A percentile compares a stretch with the other conserved stretches of the same genome.
These are phyloP conservation scores for Phytophthora rubi DNA, from an alignment of 352 stramenopile species.

Conservation along the genomic window DNA sequence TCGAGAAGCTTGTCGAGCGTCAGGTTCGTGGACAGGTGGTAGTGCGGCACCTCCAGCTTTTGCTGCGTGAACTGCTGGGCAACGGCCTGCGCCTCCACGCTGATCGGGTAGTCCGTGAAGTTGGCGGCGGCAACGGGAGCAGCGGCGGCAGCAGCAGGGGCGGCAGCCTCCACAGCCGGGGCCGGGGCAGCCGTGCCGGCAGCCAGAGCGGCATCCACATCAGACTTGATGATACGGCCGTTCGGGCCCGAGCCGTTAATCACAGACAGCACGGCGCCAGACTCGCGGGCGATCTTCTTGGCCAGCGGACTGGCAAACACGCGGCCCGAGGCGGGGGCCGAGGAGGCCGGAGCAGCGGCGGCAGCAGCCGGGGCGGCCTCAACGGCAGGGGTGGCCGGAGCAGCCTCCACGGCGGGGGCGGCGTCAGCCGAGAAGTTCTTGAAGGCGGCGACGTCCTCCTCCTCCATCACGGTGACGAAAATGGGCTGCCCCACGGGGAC, in stretches of 20 bases:
- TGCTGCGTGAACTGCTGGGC: conserved; percentile 92
- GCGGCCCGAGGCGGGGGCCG: conserved; percentile 57
- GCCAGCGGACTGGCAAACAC: conserved; percentile 96
- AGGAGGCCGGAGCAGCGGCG: conserved; percentile 18
- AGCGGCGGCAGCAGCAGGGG: conserved; percentile 33
- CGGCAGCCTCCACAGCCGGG: conserved; percentile 29
- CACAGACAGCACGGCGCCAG: conserved; percentile 66
- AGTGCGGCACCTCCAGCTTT: conserved; percentile 96
- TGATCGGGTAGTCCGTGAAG: conserved; percentile 95
- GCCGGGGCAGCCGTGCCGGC: conserved; percentile 47
- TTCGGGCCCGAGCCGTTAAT: conserved; percentile 86
- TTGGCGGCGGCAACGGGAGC: conserved; percentile 46
- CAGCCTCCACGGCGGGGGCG: conserved; percentile 34
- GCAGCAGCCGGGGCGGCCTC: conserved; percentile 36
- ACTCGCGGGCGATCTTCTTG: conserved; percentile 89
- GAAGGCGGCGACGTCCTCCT: conserved; percentile 63
- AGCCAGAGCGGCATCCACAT: conserved; percentile 93
- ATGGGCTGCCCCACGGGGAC: conserved; percentile 84
- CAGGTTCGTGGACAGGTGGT: conserved; percentile 97
- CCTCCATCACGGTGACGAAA: conserved; percentile 69
- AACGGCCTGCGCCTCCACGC: conserved; percentile 70
- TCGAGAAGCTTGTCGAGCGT: conserved; percentile 92
- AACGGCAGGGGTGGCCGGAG: conserved; percentile 29
- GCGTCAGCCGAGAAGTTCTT: conserved; percentile 59
- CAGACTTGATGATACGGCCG: conserved; percentile 93